A percentile compares a stretch with the other conserved stretches of the same genome.
Evolutionary conservation across 1,284 basidiomycete genomes (phyloP).

Genomic region (Ganoderma resinaceum): DNA sequence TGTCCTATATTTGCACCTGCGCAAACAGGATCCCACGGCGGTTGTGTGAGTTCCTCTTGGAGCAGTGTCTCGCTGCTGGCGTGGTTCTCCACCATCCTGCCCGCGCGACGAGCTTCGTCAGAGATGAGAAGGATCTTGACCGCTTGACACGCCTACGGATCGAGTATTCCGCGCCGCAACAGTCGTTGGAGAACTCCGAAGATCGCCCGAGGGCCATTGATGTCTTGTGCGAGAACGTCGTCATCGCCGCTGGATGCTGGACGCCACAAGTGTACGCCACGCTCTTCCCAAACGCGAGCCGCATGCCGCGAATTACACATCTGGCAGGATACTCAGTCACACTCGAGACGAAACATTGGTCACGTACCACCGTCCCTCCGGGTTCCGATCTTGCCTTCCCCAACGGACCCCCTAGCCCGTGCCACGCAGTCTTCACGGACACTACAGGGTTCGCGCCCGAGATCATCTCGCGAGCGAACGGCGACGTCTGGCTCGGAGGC

Average conservation of each 20-base stretch:
- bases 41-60: slow-evolving; percentile 60
- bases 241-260: slow-evolving; percentile 71
- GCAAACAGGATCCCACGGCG: slow-evolving; percentile 47
- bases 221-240: slow-evolving; percentile 51
- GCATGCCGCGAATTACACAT: slow-evolving; percentile 40
- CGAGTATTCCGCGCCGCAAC: slow-evolving; percentile 33
- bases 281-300: slow-evolving; percentile 51
- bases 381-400: slow-evolving; percentile 8
- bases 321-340: slow-evolving; percentile 43
- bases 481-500: slow-evolving; percentile 47
- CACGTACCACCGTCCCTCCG: slow-evolving; percentile 18
- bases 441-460: slow-evolving; percentile 43
- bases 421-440: slow-evolving; percentile 45
- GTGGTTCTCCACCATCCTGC: slow-evolving; percentile 48
- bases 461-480: slow-evolving; percentile 43
- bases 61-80: slow-evolving; percentile 49
- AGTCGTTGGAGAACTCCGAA: slow-evolving; percentile 15
- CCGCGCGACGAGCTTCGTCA: slow-evolving; percentile 36
- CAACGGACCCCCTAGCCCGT: slow-evolving; percentile 23
- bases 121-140: slow-evolving; percentile 18
- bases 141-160: slow-evolving; percentile 30
- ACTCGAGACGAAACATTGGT: slow-evolving; percentile 41
- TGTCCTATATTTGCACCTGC: slow-evolving; percentile 9
- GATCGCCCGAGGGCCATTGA: slow-evolving; percentile 29
- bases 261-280: slow-evolving; percentile 57